Evolutionary conservation across 2,329 filamentous ascomycete genomes (phyloP), one percentile per base, ranked within the genome.

Genomic region (Curvularia sp.): DNA sequence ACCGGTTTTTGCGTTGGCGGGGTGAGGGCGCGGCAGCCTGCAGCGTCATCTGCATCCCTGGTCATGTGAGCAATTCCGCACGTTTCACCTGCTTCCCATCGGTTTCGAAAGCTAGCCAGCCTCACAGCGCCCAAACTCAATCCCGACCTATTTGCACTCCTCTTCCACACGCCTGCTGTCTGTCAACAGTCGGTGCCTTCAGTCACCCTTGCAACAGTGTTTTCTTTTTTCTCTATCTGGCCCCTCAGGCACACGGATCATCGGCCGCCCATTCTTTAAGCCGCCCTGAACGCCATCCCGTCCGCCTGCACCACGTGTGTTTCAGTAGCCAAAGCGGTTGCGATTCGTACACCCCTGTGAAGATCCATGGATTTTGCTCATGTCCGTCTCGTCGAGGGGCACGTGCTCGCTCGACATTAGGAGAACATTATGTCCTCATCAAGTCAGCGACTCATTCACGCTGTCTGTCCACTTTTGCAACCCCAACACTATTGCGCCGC

Each of bases 1-100:
- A 64, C 63, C 55, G 38, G 57, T 64, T 61, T 64, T 61, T 53
- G 18, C 31, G 57, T 64, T 61, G 66, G 58, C 66, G 61, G 58
- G 59, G 62, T 59, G 54, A 61, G 49, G 15, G 59, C 51, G 56
- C 51, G 55, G 58, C 60, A 57, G 58, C 58, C 41, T 56, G 59
- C 62, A 50, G 57, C 62, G 60, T 57, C 60, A 59, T 57, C 62
- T 28, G 26, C 55, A 28, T 54, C 55, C 55, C 48, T 33, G 52
- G 31, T 61, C 66, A 62, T 64, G 59, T 64, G 66, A 57, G 57
- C 53, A 46, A 38, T 44, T 30, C 47, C 38, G 46, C 24, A 49
- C 13, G 64, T 66, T 66, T 66, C 64, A 66, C 46, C 35, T 63
- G 46, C 42, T 18, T 51, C 44, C 53, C 60, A 48, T 55, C 51